Percentiles rank a stretch among this genome's conserved stretches.
Evolutionary conservation across 106 monocot species (phyloP).

Genomic region (Chionographis japonica): DNA sequence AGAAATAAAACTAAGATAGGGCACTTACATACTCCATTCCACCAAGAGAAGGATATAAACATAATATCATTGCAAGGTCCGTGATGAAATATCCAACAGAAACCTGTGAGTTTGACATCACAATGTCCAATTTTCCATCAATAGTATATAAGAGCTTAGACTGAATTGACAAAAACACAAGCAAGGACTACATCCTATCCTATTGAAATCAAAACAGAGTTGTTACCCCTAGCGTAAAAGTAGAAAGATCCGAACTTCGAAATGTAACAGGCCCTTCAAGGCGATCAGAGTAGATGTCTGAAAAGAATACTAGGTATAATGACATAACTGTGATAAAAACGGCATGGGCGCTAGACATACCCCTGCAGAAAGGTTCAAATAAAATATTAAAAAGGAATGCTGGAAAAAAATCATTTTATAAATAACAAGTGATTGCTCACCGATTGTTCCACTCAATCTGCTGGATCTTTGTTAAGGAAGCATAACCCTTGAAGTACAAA

Average conservation of each 20-base stretch:
- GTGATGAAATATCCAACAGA: constrained; percentile 86
- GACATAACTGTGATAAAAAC: constrained; percentile 70
- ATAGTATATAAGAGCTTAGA: too few species aligned
- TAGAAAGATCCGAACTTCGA: constrained; percentile 62
- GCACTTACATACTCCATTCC: constrained; percentile 87
- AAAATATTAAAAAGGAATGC: neutral
- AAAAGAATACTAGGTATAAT: constrained; percentile 62
- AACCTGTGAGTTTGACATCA: constrained; percentile 35
- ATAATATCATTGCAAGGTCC: constrained; percentile 82
- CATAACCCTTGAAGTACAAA: constrained; percentile 54
- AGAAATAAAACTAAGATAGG: neutral
- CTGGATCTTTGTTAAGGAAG: constrained; percentile 68
- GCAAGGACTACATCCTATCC: too few species aligned
- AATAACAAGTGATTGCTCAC: constrained; percentile 15
- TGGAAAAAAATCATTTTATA: neutral
- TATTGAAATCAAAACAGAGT: neutral
- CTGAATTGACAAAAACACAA: too few species aligned
- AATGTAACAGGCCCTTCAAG: constrained; percentile 37
- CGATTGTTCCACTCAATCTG: constrained; percentile 87
- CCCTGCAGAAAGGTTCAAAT: constrained; percentile 43
- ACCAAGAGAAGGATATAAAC: constrained; percentile 91
- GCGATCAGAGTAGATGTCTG: constrained; percentile 54
- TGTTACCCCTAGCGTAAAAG: constrained; percentile 67
- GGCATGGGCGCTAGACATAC: constrained; percentile 90
- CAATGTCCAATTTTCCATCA: too few species aligned